A percentile compares a stretch with the other conserved stretches of the same genome.
phyloP scores from a whole-genome alignment of 108 stramenopile genomes.

The Skeletonema potamos region DNA sequence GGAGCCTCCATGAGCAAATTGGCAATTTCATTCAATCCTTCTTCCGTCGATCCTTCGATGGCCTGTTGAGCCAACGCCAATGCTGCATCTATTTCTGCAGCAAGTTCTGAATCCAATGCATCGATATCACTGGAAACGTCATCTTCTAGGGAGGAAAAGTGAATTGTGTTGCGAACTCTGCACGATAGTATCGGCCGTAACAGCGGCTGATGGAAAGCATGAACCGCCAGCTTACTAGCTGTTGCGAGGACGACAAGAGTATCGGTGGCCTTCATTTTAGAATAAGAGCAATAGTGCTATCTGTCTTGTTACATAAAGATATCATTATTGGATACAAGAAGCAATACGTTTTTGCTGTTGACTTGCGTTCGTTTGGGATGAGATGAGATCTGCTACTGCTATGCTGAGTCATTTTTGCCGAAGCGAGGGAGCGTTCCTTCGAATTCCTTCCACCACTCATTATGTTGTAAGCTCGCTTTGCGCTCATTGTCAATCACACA shows the following conservation, averaged over 20 bases:
- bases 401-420: no score
- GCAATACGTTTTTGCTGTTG: no score
- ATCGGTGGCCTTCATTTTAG: background rate
- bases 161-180: background rate
- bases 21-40: slow-evolving; percentile 12
- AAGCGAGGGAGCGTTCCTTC: no score
- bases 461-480: no score
- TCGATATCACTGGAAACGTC: background rate
- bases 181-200: background rate
- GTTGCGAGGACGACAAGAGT: background rate
- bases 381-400: no score
- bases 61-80: slow-evolving; percentile 23
- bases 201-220: background rate
- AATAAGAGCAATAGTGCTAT: no score
- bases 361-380: no score
- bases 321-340: no score
- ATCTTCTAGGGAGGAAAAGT: background rate
- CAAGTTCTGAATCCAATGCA: slow-evolving; percentile 21
- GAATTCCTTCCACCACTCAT: no score
- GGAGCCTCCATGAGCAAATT: background rate
- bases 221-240: background rate
- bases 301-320: no score
- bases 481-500: no score
- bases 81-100: slow-evolving; percentile 27
- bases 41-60: slow-evolving; percentile 3